Conservation (phyloP, 495 filamentous ascomycete genomes). For the Aspergillus kassunensis region DNA sequence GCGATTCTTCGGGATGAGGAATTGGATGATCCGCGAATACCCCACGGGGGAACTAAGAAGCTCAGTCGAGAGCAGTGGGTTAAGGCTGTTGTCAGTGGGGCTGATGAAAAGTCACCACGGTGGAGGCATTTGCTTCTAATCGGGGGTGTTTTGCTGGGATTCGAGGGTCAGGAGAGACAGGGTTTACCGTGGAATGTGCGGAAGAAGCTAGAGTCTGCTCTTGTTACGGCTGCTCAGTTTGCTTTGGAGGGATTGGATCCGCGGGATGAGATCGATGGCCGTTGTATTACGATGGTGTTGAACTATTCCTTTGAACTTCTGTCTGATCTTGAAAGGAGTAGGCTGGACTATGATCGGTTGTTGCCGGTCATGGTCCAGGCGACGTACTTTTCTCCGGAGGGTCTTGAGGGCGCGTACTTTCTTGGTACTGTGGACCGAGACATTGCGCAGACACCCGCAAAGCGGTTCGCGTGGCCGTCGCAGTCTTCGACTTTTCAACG, state of each 20-base stretch:
- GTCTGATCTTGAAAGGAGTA: slow-evolving; percentile 48
- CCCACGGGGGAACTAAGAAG: slow-evolving; percentile 43
- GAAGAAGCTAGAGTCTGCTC: slow-evolving; percentile 68
- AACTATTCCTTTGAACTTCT: slow-evolving; percentile 76
- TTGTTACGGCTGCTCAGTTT: slow-evolving; percentile 75
- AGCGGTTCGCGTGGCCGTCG: slow-evolving; percentile 68
- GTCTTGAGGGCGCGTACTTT: slow-evolving; percentile 80
- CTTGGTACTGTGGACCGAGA: slow-evolving; percentile 73
- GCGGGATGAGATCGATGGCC: slow-evolving; percentile 52
- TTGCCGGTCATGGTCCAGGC: slow-evolving; percentile 67
- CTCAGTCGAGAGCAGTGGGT: slow-evolving; percentile 72
- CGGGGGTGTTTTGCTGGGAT: slow-evolving; percentile 76
- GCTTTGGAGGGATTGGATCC: slow-evolving; percentile 55
- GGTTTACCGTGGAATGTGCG: slow-evolving; percentile 60
- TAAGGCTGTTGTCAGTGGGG: slow-evolving; percentile 74
- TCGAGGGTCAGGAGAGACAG: slow-evolving; percentile 63
- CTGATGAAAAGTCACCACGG: slow-evolving; percentile 75
- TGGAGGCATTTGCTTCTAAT: slow-evolving; percentile 88
- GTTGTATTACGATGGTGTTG: slow-evolving; percentile 65
- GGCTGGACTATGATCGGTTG: slow-evolving; percentile 73
- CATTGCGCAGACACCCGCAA: slow-evolving; percentile 56
- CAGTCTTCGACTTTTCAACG: slow-evolving; percentile 55
- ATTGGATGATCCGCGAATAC: slow-evolving; percentile 34
- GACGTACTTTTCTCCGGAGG: slow-evolving; percentile 65
- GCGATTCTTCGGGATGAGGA: slow-evolving; percentile 57